A percentile compares a stretch with the other conserved stretches of the same genome.
phyloP scores from a whole-genome alignment of 2,329 filamentous ascomycete genomes.

The Claviceps cyperi region DNA sequence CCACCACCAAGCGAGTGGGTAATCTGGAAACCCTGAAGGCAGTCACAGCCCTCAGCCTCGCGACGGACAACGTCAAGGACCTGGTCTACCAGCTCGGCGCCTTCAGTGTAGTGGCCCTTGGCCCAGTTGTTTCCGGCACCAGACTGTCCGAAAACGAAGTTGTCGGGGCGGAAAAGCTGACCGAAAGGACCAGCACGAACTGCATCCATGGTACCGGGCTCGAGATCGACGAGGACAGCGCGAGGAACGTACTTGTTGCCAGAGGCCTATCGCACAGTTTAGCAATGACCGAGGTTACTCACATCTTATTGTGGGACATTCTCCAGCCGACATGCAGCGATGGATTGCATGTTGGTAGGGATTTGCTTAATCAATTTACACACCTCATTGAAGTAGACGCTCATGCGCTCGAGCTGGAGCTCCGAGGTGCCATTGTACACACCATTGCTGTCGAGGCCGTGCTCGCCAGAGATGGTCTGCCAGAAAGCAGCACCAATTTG shows the following conservation, averaged over 20 bases:
- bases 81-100: constrained; percentile 95
- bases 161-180: constrained; percentile 98
- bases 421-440: constrained; percentile 98
- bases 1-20: constrained; percentile 99
- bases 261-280: constrained; percentile 46
- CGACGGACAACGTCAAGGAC: constrained; percentile 96
- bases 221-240: constrained; percentile 96
- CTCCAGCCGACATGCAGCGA: not conserved
- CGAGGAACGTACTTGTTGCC: constrained; percentile 98
- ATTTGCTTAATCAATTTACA: constrained; percentile 6
- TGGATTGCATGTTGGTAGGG: not conserved
- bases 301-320: not conserved
- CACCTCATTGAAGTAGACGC: constrained; percentile 89
- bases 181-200: constrained; percentile 96
- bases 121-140: constrained; percentile 99
- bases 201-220: constrained; percentile 98
- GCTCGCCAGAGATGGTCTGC: constrained; percentile 77
- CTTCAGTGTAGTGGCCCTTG: constrained; percentile 99
- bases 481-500: constrained; percentile 99
- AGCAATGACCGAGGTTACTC: not conserved
- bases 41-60: constrained; percentile 96
- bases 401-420: constrained; percentile 97
- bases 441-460: constrained; percentile 92
- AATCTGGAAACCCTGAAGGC: constrained; percentile 99
- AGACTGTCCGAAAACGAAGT: constrained; percentile 99